Base-by-base conservation (phyloP, 306 rosid species). In the Vachellia collinsii region DNA sequence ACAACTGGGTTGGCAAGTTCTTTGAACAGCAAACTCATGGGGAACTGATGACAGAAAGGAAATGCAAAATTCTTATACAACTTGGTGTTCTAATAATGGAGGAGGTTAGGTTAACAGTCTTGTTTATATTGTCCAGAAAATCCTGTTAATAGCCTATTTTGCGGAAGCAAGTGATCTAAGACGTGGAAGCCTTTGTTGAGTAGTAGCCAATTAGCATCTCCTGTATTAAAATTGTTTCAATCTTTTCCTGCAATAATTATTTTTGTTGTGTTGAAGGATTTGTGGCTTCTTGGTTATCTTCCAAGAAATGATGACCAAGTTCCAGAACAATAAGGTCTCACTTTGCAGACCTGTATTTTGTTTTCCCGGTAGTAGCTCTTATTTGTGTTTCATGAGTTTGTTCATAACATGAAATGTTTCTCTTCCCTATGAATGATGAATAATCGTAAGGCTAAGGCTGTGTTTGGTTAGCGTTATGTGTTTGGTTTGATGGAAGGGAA, bases 161-260 rank as follows among this genome's bases (percentile, higher is more conserved):
- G 79, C 83, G 78, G 80, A 86, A 82, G 77, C 82, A 82, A 72
- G 77, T 71, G 77, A 74, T 81, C 51, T 76, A 51, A 51, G 78
- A 81, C 76, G 54, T 38, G 36, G 89, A 77, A 85, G 86, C 66
- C 66, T 81, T 64, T 71, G 77, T 83, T 76, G 84, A 83, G 86
- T 67, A 83, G 86, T 67, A 72, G 78, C 78, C 81, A 38, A 51
- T 46, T 68, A 38, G 81, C 75, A 76, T 73, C 64, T 71, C 61
- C 65, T 77, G 46, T 81, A 71, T 68, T 51, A 3, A 29, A 80
- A 70, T 84, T 74, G 56, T 77, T 81, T 48, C 75, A 79, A 77
- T 43, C 64, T 66, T 77, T 29, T 74, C 50, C 81, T 79, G 84
- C 77, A 44, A 81, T 81, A 77, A 71, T 82, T 80, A 29, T 69